Percentiles rank a stretch among this genome's conserved stretches.
Evolutionary conservation across 306 rosid genomes (phyloP).

Genomic region (Arachis hypogaea): DNA sequence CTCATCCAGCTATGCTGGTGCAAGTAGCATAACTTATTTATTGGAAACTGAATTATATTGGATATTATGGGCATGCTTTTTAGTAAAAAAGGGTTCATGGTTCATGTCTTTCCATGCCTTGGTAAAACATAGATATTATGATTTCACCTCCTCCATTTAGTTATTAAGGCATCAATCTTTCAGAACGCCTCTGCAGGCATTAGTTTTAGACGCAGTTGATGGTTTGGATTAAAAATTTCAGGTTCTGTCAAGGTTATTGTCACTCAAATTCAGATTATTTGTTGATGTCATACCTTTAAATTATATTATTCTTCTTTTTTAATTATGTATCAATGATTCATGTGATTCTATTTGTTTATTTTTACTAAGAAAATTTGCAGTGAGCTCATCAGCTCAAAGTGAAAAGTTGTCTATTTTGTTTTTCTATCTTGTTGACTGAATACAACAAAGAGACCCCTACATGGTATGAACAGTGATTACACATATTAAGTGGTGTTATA

Average conservation of each 20-base stretch:
- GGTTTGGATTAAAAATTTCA: constrained; percentile 25
- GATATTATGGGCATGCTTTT: constrained; percentile 17
- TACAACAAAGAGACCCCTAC: background rate
- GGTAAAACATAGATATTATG: constrained; percentile 18
- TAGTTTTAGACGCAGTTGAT: constrained; percentile 17
- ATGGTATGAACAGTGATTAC: constrained; percentile 4
- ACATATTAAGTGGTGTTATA: constrained; percentile 6
- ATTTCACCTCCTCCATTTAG: background rate
- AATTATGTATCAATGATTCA: constrained; percentile 26
- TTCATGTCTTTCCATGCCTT: constrained; percentile 28
- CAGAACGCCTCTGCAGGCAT: constrained; percentile 30
- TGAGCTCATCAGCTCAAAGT: constrained; percentile 5
- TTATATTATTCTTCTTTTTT: constrained; percentile 5
- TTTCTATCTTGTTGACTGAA: background rate
- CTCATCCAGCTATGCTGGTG: constrained; percentile 19
- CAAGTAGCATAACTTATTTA: constrained; percentile 29
- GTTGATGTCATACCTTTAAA: constrained; percentile 31
- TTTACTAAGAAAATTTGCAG: background rate
- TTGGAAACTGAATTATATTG: background rate
- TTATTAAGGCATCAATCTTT: constrained; percentile 22
- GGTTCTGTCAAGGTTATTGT: constrained; percentile 23
- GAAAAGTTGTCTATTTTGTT: background rate
- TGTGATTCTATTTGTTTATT: constrained; percentile 1
- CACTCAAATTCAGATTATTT: constrained; percentile 31
- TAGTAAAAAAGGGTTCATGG: background rate